These are phyloP conservation scores for Boechera retrofracta DNA, from an alignment of 345 rosid genomes.

Conservation along the genomic window DNA sequence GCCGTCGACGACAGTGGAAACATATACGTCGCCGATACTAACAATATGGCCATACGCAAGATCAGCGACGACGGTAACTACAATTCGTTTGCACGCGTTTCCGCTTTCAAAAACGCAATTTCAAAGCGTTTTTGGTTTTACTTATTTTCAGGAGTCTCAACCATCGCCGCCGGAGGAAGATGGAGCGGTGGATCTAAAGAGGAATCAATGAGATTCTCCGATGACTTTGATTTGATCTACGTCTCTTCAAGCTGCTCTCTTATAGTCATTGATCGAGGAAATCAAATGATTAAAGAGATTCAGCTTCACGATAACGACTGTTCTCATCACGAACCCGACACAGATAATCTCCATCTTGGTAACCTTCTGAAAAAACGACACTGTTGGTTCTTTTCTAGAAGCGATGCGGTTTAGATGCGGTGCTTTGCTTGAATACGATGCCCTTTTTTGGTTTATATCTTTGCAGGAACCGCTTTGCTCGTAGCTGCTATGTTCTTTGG, in stretches of 20 bases:
- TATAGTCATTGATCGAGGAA: constrained; percentile 81
- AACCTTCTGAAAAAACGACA: background rate
- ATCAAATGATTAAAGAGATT: constrained; percentile 88
- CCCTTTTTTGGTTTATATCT: constrained; percentile 7
- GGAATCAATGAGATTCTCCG: constrained; percentile 76
- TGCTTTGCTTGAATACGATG: background rate
- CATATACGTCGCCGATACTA: constrained; percentile 87
- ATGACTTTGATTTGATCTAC: constrained; percentile 83
- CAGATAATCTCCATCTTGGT: constrained; percentile 70
- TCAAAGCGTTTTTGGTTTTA: background rate
- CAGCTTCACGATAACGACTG: constrained; percentile 83
- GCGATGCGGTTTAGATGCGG: background rate
- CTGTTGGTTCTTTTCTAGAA: background rate
- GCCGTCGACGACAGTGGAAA: constrained; percentile 89
- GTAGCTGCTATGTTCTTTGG: constrained; percentile 80
- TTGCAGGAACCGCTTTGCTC: constrained; percentile 77
- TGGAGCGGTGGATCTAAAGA: constrained; percentile 62
- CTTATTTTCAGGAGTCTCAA: constrained; percentile 71
- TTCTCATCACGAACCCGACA: constrained; percentile 57
- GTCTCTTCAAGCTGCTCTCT: constrained; percentile 83
- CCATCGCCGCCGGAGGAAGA: constrained; percentile 93
- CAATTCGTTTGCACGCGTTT: background rate
- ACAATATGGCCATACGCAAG: constrained; percentile 95
- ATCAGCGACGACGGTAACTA: constrained; percentile 80
- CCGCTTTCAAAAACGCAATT: background rate